Evolutionary conservation across 2,329 filamentous ascomycete species (phyloP), one percentile per base, ranked within the genome.

Genomic region (Didymella keratinophila): DNA sequence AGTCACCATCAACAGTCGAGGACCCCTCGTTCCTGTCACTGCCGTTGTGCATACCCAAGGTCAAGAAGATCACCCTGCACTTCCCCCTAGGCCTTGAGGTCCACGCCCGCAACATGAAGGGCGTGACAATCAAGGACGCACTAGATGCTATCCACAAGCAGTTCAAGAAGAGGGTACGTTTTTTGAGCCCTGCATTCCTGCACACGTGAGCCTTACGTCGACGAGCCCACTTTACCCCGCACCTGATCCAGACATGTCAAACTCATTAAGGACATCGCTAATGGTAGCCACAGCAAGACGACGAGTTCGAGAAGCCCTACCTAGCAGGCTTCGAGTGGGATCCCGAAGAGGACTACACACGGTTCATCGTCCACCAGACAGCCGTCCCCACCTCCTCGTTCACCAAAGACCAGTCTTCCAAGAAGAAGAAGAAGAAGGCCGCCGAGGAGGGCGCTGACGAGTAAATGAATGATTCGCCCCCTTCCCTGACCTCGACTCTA

Each of bases 321-420:
- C 89, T 98, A 68, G 89, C 89, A 72, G 94, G 94, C 67, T 97
- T 98, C 82, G 93, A 97, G 84, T 97, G 93, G 93, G 91, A 97
- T 80, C 91, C 90, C 77, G 90, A 96, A 69, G 92, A 96, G 80
- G 92, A 88, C 75, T 97, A 92, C 88, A 94, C 91, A 53, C 86
- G 87, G 65, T 85, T 98, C 73, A 83, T 96, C 71, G 93, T 97
- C 63, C 93, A 95, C 79, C 90, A 94, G 76, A 89, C 89, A 78
- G 89, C 88, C 78, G 85, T 89, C 69, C 67, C 68, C 37, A 67
- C 67, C 12, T 67, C 66, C 6, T 48, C 60, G 43, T 68, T 68
- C 36, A 87, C 86, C 61, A 84, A 84, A 9, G 58, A 68, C 28
- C 16, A 50, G 45, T 70, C 70, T 23, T 67, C 69, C 44, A 77